phyloP scores from a whole-genome alignment of 2,329 filamentous ascomycete species.

The Volutella citrinella region DNA sequence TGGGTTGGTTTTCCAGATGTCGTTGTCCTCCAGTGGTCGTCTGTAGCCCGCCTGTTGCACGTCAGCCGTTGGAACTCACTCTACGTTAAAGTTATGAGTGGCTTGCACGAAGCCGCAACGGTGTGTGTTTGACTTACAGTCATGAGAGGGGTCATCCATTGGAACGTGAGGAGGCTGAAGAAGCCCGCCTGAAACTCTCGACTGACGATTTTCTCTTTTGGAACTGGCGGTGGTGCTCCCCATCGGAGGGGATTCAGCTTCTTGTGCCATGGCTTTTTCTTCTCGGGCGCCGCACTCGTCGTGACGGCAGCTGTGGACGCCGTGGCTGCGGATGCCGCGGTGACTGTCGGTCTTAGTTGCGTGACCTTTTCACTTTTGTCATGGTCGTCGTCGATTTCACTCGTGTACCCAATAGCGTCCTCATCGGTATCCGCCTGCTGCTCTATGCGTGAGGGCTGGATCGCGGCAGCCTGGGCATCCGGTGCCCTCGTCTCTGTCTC shows the following conservation, averaged over 20 bases:
- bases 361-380: conserved; percentile 13
- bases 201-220: conserved; percentile 51
- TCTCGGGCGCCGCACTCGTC: conserved; percentile 28
- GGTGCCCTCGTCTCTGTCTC: conserved; percentile 27
- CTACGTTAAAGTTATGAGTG: too few species aligned
- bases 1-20: conserved; percentile 88
- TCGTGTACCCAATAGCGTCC: conserved; percentile 12
- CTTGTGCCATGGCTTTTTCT: conserved; percentile 61
- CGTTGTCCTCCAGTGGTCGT: conserved; percentile 75
- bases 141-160: conserved; percentile 92
- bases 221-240: conserved; percentile 54
- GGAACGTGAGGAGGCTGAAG: conserved; percentile 74
- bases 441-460: conserved; percentile 22
- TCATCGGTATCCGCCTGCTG: conserved; percentile 16
- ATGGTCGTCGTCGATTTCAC: conserved; percentile 12
- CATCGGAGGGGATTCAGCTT: conserved; percentile 60
- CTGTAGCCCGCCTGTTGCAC: conserved; percentile 70
- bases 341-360: conserved; percentile 37
- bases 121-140: conserved; percentile 53
- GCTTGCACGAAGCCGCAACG: conserved; percentile 10
- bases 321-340: conserved; percentile 53
- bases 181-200: conserved; percentile 72
- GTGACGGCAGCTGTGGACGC: conserved; percentile 42
- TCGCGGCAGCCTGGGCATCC: conserved; percentile 26
- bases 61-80: conserved; percentile 4